Evolutionary conservation across 805 yeast genomes (phyloP).

Genomic region (Saturnispora serradocipensis): DNA sequence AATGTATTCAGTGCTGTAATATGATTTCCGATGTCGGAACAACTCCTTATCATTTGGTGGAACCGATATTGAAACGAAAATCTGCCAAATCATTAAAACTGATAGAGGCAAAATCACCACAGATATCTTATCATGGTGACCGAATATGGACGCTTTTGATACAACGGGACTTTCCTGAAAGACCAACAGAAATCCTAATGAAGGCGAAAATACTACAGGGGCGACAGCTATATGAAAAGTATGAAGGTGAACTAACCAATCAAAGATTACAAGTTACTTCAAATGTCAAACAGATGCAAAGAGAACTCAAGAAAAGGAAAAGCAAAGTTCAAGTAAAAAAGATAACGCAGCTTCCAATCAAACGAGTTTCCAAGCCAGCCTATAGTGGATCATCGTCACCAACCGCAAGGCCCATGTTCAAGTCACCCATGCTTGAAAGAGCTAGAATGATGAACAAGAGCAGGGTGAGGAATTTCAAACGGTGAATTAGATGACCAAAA

Average conservation of each 20-base stretch:
- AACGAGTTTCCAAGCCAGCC: constrained; percentile 7
- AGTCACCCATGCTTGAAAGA: constrained; percentile 24
- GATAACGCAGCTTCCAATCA: constrained; percentile 6
- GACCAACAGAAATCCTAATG: constrained; percentile 26
- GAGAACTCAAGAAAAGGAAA: constrained; percentile 31
- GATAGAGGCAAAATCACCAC: constrained; percentile 37
- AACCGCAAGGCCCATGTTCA: constrained; percentile 12
- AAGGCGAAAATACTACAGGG: constrained; percentile 23
- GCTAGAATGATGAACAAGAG: constrained; percentile 24
- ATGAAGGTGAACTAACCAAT: constrained; percentile 32
- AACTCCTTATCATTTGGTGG: constrained; percentile 37
- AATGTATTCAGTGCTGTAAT: constrained; percentile 26
- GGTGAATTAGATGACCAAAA: background rate
- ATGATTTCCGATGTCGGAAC: constrained; percentile 26
- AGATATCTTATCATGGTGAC: constrained; percentile 33
- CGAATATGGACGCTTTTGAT: constrained; percentile 38
- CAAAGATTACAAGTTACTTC: constrained; percentile 37
- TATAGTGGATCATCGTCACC: background rate
- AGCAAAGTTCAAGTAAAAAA: constrained; percentile 33
- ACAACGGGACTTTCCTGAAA: constrained; percentile 38
- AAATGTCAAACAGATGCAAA: constrained; percentile 35
- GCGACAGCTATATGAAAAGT: constrained; percentile 31
- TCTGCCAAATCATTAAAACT: constrained; percentile 33
- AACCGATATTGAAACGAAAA: constrained; percentile 38
- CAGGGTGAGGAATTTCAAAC: constrained; percentile 9